Evolutionary conservation across 2,329 filamentous ascomycete genomes (phyloP), one percentile per base, ranked within the genome.

Genomic region (Kalaharituber pfeilii): DNA sequence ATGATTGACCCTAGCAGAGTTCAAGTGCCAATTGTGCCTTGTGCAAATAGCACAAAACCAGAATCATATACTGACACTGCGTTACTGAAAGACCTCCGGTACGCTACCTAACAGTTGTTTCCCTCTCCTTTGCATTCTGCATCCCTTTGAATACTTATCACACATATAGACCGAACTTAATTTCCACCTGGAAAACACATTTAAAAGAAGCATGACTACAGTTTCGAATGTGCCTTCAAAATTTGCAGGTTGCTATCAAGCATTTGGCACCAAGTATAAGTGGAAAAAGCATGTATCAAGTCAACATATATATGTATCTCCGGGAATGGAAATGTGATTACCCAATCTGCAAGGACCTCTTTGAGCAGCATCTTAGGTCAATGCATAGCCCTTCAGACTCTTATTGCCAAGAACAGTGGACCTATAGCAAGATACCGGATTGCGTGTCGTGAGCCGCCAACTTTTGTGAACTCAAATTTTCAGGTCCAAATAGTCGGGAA

Each of bases 241-340:
- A 27, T 80, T 78, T 53, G 91, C 87, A 54, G 84, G 82, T 29
- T 96, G 89, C 69, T 60, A 59, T 0, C 77, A 79, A 2, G 79
- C 75, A 0, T 94, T 94, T 64, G 75, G 76, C 2, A 81, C 76
- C 61, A 94, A 94, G 70, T 94, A 94, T 66, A 88, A 95, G 67
- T 95, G 89, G 89, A 95, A 95, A 68, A 79, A 89, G 0, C 89
- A 96, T 65, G 79, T 89, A 63, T 71, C 73, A 28, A 84, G 82
- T 0, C 84, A 94, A 65, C 89, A 96, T 65, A n/a, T n/a, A n/a
- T n/a, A 72, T 94, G 4, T 57, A 56, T 22, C 72, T 85, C 2
- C 71, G 76, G 45, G 84, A 80, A 68, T 95, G 81, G 78, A 73
- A 82, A 55, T 96, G 88, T 69, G 75, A 80, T 60, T 71, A 79